Evolutionary conservation across 805 yeast species (phyloP).

Genomic region (Allodekkera sacchari): DNA sequence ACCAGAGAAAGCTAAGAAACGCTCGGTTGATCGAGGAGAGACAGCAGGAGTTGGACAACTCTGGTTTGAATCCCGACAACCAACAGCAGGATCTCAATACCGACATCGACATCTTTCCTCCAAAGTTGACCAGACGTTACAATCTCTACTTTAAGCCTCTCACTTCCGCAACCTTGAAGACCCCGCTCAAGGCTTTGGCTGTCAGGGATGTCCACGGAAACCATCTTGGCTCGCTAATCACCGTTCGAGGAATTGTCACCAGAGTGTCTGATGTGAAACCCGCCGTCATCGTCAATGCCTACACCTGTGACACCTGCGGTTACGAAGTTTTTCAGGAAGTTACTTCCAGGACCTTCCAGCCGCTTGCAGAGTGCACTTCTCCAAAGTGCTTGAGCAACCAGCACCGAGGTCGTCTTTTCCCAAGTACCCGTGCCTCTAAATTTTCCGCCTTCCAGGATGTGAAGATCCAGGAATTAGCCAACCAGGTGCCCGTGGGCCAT

Average conservation of each 20-base stretch:
- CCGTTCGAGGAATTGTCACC: constrained; percentile 90
- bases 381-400: constrained; percentile 69
- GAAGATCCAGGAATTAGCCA: constrained; percentile 86
- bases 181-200: constrained; percentile 53
- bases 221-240: constrained; percentile 77
- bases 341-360: constrained; percentile 72
- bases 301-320: constrained; percentile 97
- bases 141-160: constrained; percentile 80
- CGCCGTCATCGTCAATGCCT: constrained; percentile 81
- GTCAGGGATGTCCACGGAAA: constrained; percentile 86
- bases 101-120: constrained; percentile 59
- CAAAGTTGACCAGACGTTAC: constrained; percentile 81
- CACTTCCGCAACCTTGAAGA: constrained; percentile 29
- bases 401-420: constrained; percentile 80
- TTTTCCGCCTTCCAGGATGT: constrained; percentile 94
- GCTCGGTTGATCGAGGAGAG: constrained; percentile 61
- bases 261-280: constrained; percentile 97
- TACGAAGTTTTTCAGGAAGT: constrained; percentile 95
- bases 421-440: constrained; percentile 93
- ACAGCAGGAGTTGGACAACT: constrained; percentile 48
- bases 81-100: constrained; percentile 14
- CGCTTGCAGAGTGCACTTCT: constrained; percentile 82
- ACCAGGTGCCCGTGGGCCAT: constrained; percentile 97
- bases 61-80: constrained; percentile 23
- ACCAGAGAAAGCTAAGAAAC: constrained; percentile 82